Evolutionary conservation across 345 rosid genomes (phyloP).

Genomic region (Aegle marmelos): DNA sequence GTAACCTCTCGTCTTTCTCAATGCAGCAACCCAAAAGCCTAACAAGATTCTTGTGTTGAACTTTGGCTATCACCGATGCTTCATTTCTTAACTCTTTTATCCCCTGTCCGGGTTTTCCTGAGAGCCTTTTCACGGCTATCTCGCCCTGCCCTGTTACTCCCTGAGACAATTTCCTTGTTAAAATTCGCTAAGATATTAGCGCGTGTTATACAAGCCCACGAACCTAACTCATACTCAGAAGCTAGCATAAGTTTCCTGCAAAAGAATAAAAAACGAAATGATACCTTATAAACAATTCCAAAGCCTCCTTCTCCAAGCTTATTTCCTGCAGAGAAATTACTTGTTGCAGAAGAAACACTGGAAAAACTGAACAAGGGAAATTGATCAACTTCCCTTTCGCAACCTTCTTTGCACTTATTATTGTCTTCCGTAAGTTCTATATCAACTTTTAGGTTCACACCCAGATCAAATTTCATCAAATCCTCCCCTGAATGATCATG

Average conservation of each 20-base stretch:
- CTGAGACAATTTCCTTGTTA: slow-evolving; percentile 15
- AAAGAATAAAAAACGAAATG: background rate
- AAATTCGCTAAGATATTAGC: too few species aligned
- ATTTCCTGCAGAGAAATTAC: slow-evolving; percentile 33
- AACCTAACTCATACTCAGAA: too few species aligned
- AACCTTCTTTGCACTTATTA: too few species aligned
- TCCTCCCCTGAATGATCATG: too few species aligned
- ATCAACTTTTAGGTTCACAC: too few species aligned
- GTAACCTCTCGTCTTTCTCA: slow-evolving; percentile 27
- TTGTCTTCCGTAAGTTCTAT: too few species aligned
- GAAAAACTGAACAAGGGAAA: slow-evolving; percentile 39
- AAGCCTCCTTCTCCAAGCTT: slow-evolving; percentile 56
- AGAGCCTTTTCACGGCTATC: slow-evolving; percentile 52
- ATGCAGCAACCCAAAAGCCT: slow-evolving; percentile 47
- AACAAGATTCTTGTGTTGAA: slow-evolving; percentile 58
- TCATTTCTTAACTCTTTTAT: slow-evolving; percentile 36
- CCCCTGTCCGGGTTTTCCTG: slow-evolving; percentile 41
- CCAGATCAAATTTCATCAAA: too few species aligned
- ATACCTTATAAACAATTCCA: slow-evolving; percentile 48
- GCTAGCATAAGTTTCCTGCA: too few species aligned
- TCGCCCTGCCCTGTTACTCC: slow-evolving; percentile 38
- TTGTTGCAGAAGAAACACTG: slow-evolving; percentile 36
- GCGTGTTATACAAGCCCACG: too few species aligned
- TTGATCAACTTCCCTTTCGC: slow-evolving; percentile 17
- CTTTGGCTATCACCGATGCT: slow-evolving; percentile 39